Base-by-base conservation (phyloP, 75 land plant species). In the Pinus tabuliformis region DNA sequence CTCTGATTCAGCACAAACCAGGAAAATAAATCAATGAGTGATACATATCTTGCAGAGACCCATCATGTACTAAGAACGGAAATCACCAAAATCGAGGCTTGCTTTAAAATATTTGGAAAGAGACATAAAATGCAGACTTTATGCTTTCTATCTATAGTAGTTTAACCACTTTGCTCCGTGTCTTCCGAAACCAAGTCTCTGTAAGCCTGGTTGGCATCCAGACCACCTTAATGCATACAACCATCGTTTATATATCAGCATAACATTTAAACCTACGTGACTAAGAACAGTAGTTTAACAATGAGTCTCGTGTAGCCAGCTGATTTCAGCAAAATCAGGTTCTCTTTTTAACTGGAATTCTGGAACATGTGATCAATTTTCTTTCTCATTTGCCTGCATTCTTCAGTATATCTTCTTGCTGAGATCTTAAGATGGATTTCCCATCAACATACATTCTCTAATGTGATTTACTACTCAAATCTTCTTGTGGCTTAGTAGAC, bases 401-500 rank as follows among this genome's bases (percentile, higher is more conserved):
- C 68, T 64, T 64, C 5, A 64, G 39, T 42, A 68, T 18, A 18
- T 37, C 9, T 7, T 20, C 45, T 68, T n/a, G 18, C 20, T 42
- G 24, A 68, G 14, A 22, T 36, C 49, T 49, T 68, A 52, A 42
- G 36, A 18, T 68, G 11, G 42, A 68, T 39, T 68, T 68, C 49
- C 22, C 9, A 2, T 68, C 21, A 8, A 9, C 49, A 42, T 68
- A 52, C 9, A 20, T n/a, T 42, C 24, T 42, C 72, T 68, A 68
- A 42, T 20, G 1, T 37, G 72, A 39, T 42, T 68, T 68, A 17
- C 1, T 22, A 39, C 52, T 37, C 70, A 42, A 68, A n/a, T 68
- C 52, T 68, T 68, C 72, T 39, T 68, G 72, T n/a, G 72, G 49
- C 76, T 89, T 89, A 4, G 96, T 74, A 2, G 97, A 94, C 37